These are phyloP conservation scores for Rubia peregrina DNA, from an alignment of 305 asterid genomes.

Conservation along the genomic window DNA sequence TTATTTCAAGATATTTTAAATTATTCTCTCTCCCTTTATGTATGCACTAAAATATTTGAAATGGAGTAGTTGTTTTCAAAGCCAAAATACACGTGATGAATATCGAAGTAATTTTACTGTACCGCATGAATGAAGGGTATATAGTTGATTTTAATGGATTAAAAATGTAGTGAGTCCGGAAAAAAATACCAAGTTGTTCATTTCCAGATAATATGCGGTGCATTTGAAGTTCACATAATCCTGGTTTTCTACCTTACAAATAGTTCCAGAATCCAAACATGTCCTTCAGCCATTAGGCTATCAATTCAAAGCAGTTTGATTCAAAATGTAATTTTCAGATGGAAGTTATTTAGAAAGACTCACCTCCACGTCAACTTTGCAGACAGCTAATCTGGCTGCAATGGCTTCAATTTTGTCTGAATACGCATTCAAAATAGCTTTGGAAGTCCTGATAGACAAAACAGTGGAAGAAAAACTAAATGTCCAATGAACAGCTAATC, in stretches of 20 bases:
- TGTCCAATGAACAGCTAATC: not conserved
- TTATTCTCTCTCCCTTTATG: not conserved
- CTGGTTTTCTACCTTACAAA: not conserved
- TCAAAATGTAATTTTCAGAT: not conserved
- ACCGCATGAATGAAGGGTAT: not conserved
- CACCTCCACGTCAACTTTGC: conserved; percentile 50
- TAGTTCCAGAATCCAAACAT: not conserved
- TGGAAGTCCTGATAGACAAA: conserved; percentile 50
- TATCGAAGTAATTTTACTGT: not conserved
- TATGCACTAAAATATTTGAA: not conserved
- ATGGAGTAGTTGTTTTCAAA: not conserved
- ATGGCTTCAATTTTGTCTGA: conserved; percentile 68
- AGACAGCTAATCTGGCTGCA: conserved; percentile 55
- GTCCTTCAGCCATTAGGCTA: not conserved
- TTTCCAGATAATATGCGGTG: not conserved
- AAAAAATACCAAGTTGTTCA: not conserved
- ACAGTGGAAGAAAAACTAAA: not conserved
- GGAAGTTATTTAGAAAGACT: conserved; percentile 12
- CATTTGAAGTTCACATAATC: not conserved
- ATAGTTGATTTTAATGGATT: not conserved
- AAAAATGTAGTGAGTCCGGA: not conserved
- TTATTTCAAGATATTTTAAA: not conserved
- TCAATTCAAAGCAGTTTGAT: not conserved
- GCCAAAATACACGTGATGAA: not conserved
- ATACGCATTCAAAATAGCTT: conserved; percentile 57